phyloP scores from a whole-genome alignment of 306 rosid species.

The Myrica gale region DNA sequence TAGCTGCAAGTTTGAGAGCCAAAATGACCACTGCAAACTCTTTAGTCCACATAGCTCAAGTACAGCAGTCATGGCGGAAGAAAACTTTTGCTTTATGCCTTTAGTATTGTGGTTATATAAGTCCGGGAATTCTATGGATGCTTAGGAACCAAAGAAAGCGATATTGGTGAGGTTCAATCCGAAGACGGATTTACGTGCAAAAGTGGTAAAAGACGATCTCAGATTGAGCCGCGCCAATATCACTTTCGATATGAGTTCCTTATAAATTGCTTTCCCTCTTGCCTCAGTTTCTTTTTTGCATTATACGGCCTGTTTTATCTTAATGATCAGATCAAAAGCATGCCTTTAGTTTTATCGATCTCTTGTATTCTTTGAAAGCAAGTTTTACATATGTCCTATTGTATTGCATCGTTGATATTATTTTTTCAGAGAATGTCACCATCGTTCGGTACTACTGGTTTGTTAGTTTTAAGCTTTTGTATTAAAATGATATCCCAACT shows the following conservation, averaged over 20 bases:
- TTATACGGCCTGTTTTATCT: constrained; percentile 4
- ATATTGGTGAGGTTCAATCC: constrained; percentile 99
- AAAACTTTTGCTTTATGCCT: constrained; percentile 19
- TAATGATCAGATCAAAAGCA: background rate
- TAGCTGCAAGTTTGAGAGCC: constrained; percentile 30
- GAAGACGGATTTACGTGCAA: constrained; percentile 79
- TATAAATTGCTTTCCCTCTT: constrained; percentile 31
- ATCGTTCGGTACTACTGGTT: no score
- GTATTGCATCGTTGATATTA: no score
- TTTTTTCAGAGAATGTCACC: no score
- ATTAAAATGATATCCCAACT: no score
- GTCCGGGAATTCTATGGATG: constrained; percentile 27
- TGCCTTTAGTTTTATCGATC: background rate
- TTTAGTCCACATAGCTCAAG: constrained; percentile 20
- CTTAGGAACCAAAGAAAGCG: constrained; percentile 62
- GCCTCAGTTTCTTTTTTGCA: background rate
- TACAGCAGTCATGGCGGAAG: constrained; percentile 28
- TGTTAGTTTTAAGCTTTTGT: no score
- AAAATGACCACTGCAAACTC: constrained; percentile 41
- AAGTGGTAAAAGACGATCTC: constrained; percentile 76
- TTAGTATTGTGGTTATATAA: background rate
- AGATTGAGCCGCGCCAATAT: constrained; percentile 99
- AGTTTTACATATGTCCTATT: no score
- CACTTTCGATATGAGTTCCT: constrained; percentile 53
- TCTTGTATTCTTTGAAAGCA: background rate